Conservation (phyloP, 306 rosid species). For the Cicer bijugum region DNA sequence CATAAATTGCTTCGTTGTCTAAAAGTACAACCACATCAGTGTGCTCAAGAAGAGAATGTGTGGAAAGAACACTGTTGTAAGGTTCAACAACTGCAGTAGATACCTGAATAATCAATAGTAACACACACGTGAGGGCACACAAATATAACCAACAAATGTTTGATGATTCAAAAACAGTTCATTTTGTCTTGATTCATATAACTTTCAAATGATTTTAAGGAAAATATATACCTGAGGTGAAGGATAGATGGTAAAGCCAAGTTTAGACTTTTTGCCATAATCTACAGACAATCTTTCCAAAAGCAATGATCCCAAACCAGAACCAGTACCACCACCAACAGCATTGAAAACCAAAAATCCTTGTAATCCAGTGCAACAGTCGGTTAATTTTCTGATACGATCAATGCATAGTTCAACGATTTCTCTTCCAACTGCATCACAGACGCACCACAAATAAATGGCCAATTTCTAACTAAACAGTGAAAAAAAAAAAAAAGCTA, state of each 20-base stretch:
- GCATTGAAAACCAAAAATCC: slow-evolving; percentile 79
- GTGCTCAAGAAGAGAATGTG: slow-evolving; percentile 82
- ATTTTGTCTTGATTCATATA: background rate
- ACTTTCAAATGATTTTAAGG: slow-evolving; percentile 19
- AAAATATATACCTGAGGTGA: slow-evolving; percentile 68
- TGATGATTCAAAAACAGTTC: slow-evolving; percentile 27
- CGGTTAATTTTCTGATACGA: slow-evolving; percentile 71
- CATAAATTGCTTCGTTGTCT: slow-evolving; percentile 85
- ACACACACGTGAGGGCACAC: background rate
- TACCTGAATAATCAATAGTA: slow-evolving; percentile 49
- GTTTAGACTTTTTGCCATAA: slow-evolving; percentile 78
- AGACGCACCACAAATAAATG: slow-evolving; percentile 42
- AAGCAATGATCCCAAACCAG: slow-evolving; percentile 77
- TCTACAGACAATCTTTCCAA: slow-evolving; percentile 76
- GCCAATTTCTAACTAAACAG: slow-evolving; percentile 29
- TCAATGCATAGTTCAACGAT: slow-evolving; percentile 77
- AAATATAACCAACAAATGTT: background rate
- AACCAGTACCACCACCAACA: slow-evolving; percentile 88
- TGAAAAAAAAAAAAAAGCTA: background rate
- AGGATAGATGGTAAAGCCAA: slow-evolving; percentile 74
- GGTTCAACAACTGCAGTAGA: slow-evolving; percentile 90
- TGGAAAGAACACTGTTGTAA: slow-evolving; percentile 84
- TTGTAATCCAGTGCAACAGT: slow-evolving; percentile 81
- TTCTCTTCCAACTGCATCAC: slow-evolving; percentile 73
- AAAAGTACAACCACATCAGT: slow-evolving; percentile 78